Evolutionary conservation across 2,329 filamentous ascomycete genomes (phyloP), one percentile per base, ranked within the genome.

Genomic region (Periglandula ipomoeae): DNA sequence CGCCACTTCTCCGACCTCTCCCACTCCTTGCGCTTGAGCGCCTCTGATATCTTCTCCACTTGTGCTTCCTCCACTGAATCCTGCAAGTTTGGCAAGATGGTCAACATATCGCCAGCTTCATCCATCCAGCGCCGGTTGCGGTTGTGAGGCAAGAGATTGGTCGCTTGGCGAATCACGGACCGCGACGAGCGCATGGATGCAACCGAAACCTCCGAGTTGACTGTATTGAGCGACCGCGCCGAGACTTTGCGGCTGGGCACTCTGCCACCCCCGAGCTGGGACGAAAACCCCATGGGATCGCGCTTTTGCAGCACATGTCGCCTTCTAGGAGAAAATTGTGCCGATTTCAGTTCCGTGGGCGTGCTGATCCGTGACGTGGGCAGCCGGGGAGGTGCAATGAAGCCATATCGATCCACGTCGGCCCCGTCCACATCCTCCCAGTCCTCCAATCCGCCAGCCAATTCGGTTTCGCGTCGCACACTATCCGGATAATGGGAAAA

Each of bases 391-490:
- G 68, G 60, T 46, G 64, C 73, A 57, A 85, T 85, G 65, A 85
- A 85, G 52, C 82, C 82, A 59, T 84, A 85, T 59, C 82, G 75
- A 65, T 85, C 82, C 53, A 85, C 76, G 60, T 81, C 75, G 44
- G 68, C 70, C 27, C 73, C 78, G 47, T 80, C 68, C 2, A 85
- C 67, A 55, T 84, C 78, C 57, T 84, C 76, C 81, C 80, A 85
- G 58, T 85, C 81, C 60, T 85, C 82, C 19, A 83, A 68, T 15
- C 79, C 78, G 42, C 79, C 77, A 13, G 76, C 77, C 37, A 75
- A 64, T 57, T 80, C 74, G 51, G 71, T 69, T 44, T 66, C 65
- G 56, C 61, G 59, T 51, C 65, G 60, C 46, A 58, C 32, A 42
- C 56, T 58, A 46, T 71, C 70, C 64, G 59, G 72, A 67, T 55